These are phyloP conservation scores for Arthrobotrys musiformis DNA, from an alignment of 2,329 filamentous ascomycete species.

Conservation along the genomic window DNA sequence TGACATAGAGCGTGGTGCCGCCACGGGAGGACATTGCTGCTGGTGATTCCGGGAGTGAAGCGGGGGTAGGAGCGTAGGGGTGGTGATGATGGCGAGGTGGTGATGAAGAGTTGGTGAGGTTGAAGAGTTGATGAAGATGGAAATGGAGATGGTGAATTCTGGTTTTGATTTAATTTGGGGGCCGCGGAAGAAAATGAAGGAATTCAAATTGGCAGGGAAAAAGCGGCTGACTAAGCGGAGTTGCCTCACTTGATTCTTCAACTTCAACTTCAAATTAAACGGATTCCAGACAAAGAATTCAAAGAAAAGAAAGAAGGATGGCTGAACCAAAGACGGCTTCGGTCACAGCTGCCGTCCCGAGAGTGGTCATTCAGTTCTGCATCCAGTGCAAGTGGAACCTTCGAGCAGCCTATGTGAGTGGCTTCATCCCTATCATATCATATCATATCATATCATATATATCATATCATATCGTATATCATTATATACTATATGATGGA, in stretches of 20 bases:
- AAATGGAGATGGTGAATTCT: too few relatives aligned
- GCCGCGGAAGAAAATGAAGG: slow-evolving; percentile 7
- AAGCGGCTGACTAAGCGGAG: slow-evolving; percentile 25
- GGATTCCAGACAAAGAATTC: neutral
- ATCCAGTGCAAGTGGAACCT: slow-evolving; percentile 95
- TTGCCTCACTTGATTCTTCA: neutral
- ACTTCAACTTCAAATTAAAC: neutral
- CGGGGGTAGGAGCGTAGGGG: slow-evolving; percentile 1
- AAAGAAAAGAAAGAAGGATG: slow-evolving; percentile 15
- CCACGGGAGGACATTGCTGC: slow-evolving; percentile 59
- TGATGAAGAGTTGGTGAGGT: slow-evolving; percentile 30
- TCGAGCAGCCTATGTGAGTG: slow-evolving; percentile 80
- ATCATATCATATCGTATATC: too few relatives aligned
- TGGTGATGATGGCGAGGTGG: neutral
- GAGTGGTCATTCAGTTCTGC: slow-evolving; percentile 80
- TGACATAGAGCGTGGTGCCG: slow-evolving; percentile 60
- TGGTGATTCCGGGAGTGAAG: slow-evolving; percentile 1
- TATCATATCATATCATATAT: too few relatives aligned
- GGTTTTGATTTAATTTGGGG: too few relatives aligned
- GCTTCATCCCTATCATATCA: too few relatives aligned
- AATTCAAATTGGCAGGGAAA: slow-evolving; percentile 26
- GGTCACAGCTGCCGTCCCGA: slow-evolving; percentile 44
- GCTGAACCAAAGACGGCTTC: slow-evolving; percentile 21
- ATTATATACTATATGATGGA: neutral
- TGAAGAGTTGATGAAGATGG: slow-evolving; percentile 15